Percentiles rank a stretch among this genome's conserved stretches.
Evolutionary conservation across 371 early-diverging fungal genomes (phyloP).

Genomic region (Mucor racemosus): DNA sequence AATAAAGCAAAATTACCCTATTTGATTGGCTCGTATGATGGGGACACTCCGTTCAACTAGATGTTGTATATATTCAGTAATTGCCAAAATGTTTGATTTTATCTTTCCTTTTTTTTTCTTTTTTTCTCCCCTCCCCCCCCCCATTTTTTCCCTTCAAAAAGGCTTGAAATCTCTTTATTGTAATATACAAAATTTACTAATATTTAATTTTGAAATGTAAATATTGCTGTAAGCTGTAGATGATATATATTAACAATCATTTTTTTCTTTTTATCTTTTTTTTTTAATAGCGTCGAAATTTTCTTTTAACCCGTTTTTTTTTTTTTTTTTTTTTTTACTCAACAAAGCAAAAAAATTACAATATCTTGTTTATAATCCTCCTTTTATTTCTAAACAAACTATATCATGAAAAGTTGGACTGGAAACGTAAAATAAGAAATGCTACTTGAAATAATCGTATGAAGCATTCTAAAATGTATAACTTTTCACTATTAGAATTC

Average conservation of each 20-base stretch:
- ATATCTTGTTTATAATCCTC: not conserved
- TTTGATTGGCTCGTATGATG: not conserved
- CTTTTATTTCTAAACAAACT: constrained; percentile 2
- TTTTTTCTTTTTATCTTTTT: not conserved
- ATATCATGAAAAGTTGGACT: constrained; percentile 26
- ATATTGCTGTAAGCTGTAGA: not conserved
- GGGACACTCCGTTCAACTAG: not conserved
- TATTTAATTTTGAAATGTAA: not conserved
- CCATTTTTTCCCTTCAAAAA: not conserved
- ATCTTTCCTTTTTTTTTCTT: not conserved
- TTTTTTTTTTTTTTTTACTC: constrained; percentile 1
- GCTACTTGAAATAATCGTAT: not conserved
- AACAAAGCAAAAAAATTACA: not conserved
- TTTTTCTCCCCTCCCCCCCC: not conserved
- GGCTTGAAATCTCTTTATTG: not conserved
- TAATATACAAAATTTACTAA: not conserved
- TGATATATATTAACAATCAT: not conserved
- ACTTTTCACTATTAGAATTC: constrained; percentile 1
- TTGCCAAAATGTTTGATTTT: too few species aligned
- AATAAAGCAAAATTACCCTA: not conserved
- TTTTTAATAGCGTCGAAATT: not conserved
- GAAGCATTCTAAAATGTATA: not conserved
- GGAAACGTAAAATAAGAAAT: constrained; percentile 22
- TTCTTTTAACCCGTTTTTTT: constrained; percentile 4
- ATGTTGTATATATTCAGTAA: not conserved